phyloP scores from a whole-genome alignment of 495 filamentous ascomycete species.

The Ascodesmis nigricans region DNA sequence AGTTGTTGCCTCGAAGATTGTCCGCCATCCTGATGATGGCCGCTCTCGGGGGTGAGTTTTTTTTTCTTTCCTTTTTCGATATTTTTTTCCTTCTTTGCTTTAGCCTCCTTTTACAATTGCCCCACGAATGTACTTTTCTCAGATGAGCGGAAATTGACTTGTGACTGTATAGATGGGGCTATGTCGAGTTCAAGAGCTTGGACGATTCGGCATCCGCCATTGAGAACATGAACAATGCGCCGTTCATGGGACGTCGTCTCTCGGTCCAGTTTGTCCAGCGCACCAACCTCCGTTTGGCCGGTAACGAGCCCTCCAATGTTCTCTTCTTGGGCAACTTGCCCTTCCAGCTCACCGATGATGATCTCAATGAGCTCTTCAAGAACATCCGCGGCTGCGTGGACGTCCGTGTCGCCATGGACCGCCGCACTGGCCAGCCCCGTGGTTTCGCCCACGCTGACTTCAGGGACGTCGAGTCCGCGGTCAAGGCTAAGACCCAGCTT shows the following conservation, averaged over 20 bases:
- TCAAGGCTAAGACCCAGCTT: slow-evolving; percentile 34
- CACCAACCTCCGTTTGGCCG: slow-evolving; percentile 1
- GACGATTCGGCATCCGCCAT: slow-evolving; percentile 40
- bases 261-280: slow-evolving; percentile 30
- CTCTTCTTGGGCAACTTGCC: slow-evolving; percentile 80
- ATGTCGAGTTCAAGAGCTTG: slow-evolving; percentile 41
- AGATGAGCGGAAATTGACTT: too few species aligned
- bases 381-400: slow-evolving; percentile 51
- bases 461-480: slow-evolving; percentile 37
- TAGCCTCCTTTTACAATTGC: slow-evolving; percentile 1
- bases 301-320: slow-evolving; percentile 34
- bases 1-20: slow-evolving; percentile 33
- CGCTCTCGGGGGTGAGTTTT: slow-evolving; percentile 38
- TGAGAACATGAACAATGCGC: slow-evolving; percentile 37
- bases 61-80: slow-evolving; percentile 1
- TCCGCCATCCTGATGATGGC: slow-evolving; percentile 13
- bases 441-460: slow-evolving; percentile 91
- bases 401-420: slow-evolving; percentile 75
- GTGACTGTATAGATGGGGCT: slow-evolving; percentile 67
- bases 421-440: slow-evolving; percentile 60
- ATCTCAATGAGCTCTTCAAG: slow-evolving; percentile 62
- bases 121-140: slow-evolving; percentile 8
- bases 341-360: slow-evolving; percentile 70
- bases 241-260: slow-evolving; percentile 61
- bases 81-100: not conserved